Evolutionary conservation across 2,329 filamentous ascomycete species (phyloP).

Genomic region (Aureobasidium lini): DNA sequence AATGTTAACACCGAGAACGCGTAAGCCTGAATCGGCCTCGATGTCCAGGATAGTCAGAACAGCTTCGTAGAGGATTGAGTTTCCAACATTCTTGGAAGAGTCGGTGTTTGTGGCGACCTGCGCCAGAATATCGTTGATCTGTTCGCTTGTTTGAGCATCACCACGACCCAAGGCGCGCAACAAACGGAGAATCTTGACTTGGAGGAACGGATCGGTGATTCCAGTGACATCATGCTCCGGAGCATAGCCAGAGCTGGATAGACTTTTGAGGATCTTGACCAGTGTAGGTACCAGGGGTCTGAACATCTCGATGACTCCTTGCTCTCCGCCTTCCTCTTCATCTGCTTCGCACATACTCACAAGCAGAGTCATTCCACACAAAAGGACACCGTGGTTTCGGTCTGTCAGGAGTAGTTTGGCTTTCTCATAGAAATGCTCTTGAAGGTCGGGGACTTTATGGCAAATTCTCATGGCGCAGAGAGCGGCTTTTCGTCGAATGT

Average conservation of each 20-base stretch:
- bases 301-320: conserved; percentile 85
- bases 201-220: conserved; percentile 93
- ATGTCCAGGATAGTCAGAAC: conserved; percentile 97
- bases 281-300: conserved; percentile 75
- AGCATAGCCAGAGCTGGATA: conserved; percentile 92
- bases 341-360: conserved; percentile 92
- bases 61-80: conserved; percentile 95
- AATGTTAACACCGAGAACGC: conserved; percentile 95
- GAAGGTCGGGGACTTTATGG: conserved; percentile 91
- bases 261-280: conserved; percentile 82
- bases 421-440: conserved; percentile 96
- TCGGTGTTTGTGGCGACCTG: conserved; percentile 93
- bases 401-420: conserved; percentile 81
- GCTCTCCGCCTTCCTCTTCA: conserved; percentile 83
- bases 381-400: conserved; percentile 87
- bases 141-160: conserved; percentile 80
- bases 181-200: conserved; percentile 89
- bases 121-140: conserved; percentile 97
- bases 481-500: conserved; percentile 92
- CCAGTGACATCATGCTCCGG: conserved; percentile 98
- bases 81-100: conserved; percentile 95
- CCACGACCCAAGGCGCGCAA: conserved; percentile 80
- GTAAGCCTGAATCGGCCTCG: conserved; percentile 88
- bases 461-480: conserved; percentile 99
- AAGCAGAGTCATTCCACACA: conserved; percentile 86